Evolutionary conservation across 257 asterid species (phyloP), one percentile per base, ranked within the genome.

Genomic region (Paulownia fortunei): DNA sequence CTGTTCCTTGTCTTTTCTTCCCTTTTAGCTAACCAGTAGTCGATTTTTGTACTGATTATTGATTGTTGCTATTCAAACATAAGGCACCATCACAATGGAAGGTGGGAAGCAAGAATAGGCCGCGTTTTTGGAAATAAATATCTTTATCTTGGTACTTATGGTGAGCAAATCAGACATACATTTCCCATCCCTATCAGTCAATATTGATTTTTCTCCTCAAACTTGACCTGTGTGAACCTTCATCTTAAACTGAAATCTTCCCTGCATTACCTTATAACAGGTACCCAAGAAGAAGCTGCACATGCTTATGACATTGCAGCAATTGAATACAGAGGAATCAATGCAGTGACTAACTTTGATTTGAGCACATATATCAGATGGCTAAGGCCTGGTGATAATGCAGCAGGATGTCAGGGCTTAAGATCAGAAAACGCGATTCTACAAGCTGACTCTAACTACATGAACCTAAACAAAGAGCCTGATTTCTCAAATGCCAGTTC

Each of bases 81-180:
- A 46, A 92, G 95, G 87, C 94, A 88, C 82, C 96, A 90, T 78
- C 94, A 87, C 36, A 90, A 90, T 72, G 97, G 91, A 21, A 90
- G 92, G 79, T 92, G 97, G 97, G 96, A 92, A 80, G 96, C 97
- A 76, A 86, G 97, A 76, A 92, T 90, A 0, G 96, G 94, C 24
- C 84, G 91, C 46, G 89, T 89, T 64, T 92, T 87, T 5, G 95
- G 96, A 37, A 92, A 88, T 81, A 92, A 90, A 76, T 88, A 92
- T 82, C 92, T 92, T 30, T 90, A 87, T 75, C 89, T 92, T 30
- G 96, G 96, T 67, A 88, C 96, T 42, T 90, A 87, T 60, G 82
- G 96, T 87, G 74, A 81, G 86, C 73, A 41, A 54, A 24, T 27
- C n/a, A 66, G 4, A 15, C 66, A 24, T 19, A 27, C 34, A 16